A percentile compares a stretch with the other conserved stretches of the same genome.
These are phyloP conservation scores for Neospora caninum DNA, from an alignment of 169 alveolate species.

Conservation along the genomic window DNA sequence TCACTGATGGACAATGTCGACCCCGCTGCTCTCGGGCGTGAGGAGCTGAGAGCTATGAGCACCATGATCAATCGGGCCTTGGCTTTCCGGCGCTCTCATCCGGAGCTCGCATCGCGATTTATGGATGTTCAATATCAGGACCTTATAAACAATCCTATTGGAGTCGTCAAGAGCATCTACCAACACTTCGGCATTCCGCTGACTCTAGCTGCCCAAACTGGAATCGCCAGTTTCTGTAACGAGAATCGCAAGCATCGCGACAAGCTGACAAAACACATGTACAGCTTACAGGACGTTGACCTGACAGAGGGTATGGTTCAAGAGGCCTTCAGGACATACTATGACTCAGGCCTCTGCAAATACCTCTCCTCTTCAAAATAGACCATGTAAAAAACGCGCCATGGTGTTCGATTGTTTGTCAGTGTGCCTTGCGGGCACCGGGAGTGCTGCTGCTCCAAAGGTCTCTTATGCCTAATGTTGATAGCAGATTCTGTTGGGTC, in stretches of 20 bases:
- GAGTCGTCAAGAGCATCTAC: constrained; percentile 65
- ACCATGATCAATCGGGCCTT: constrained; percentile 67
- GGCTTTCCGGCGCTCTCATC: constrained; percentile 62
- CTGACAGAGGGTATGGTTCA: constrained; percentile 64
- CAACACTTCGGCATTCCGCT: constrained; percentile 63
- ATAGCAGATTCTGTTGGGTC: too few species aligned
- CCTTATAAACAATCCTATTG: constrained; percentile 67
- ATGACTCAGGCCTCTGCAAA: constrained; percentile 68
- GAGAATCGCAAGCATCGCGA: constrained; percentile 67
- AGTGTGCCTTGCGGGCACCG: too few species aligned
- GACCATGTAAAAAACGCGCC: not conserved
- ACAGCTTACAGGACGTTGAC: constrained; percentile 66
- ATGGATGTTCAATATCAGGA: constrained; percentile 73
- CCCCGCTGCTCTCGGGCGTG: constrained; percentile 68
- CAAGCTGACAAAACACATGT: constrained; percentile 67
- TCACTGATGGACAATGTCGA: constrained; percentile 59
- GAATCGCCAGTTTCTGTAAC: constrained; percentile 50
- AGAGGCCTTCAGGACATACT: constrained; percentile 65
- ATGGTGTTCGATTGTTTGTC: not conserved
- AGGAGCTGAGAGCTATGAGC: constrained; percentile 70
- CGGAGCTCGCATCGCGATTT: constrained; percentile 57
- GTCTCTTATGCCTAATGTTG: too few species aligned
- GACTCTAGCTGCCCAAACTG: constrained; percentile 43
- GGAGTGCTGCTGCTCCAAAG: too few species aligned
- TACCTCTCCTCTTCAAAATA: constrained; percentile 32